These are phyloP conservation scores for Phylloporus sp. DNA, from an alignment of 768 basidiomycete species.

Conservation along the genomic window DNA sequence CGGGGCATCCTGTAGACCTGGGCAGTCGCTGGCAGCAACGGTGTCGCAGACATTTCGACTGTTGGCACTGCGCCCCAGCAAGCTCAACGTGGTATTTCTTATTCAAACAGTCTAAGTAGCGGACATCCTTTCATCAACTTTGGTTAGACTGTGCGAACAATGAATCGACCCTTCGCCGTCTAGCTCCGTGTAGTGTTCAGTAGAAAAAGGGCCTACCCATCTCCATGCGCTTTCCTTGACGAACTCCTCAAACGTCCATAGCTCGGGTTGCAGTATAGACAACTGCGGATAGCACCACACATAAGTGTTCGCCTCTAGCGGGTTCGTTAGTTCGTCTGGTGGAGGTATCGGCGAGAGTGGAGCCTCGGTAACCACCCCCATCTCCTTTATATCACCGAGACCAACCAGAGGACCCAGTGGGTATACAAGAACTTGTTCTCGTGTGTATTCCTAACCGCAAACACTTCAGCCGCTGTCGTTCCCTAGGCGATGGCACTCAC, in stretches of 20 bases:
- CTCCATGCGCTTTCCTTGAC: constrained; percentile 70
- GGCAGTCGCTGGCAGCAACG: constrained; percentile 7
- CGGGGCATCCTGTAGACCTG: not conserved
- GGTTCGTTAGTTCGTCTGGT: constrained; percentile 28
- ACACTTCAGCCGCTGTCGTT: not conserved
- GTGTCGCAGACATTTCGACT: constrained; percentile 13
- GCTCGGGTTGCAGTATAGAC: constrained; percentile 44
- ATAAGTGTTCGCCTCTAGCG: constrained; percentile 65
- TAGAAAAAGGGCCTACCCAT: constrained; percentile 57
- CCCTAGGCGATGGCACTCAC: constrained; percentile 38
- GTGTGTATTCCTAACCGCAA: constrained; percentile 62
- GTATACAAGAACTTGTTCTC: constrained; percentile 50
- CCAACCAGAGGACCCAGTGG: constrained; percentile 45
- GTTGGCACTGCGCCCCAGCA: no score
- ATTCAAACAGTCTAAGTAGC: no score
- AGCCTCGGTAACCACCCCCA: constrained; percentile 37
- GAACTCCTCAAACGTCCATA: constrained; percentile 87
- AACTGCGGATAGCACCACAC: constrained; percentile 53
- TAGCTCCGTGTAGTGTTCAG: constrained; percentile 47
- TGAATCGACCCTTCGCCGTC: constrained; percentile 44
- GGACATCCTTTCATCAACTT: no score
- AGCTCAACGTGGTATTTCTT: no score
- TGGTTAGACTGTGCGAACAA: constrained; percentile 8
- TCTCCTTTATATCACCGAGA: constrained; percentile 22
- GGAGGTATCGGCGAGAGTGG: constrained; percentile 42